Percentiles rank a stretch among this genome's conserved stretches.
Evolutionary conservation across 2,329 filamentous ascomycete genomes (phyloP).

Genomic region (Sporothrix dimorphospora): DNA sequence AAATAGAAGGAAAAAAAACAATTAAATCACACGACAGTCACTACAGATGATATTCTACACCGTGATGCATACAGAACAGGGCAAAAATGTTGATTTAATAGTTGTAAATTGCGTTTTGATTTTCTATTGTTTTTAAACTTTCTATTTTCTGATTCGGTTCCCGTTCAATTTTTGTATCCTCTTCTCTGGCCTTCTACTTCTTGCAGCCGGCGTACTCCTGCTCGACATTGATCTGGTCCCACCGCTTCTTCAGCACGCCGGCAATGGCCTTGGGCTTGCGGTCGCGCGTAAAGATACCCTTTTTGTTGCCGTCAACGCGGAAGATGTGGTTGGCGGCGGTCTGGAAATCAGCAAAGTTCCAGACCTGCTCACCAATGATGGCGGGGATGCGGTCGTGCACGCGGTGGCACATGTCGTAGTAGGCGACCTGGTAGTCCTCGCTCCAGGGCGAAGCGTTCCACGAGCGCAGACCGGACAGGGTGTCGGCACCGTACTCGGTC

Average conservation of each 20-base stretch:
- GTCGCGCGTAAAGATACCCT: slow-evolving; percentile 11
- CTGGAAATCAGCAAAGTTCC: slow-evolving; percentile 16
- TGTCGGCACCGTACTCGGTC: slow-evolving; percentile 7
- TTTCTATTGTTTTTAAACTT: too few species aligned
- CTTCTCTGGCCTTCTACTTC: too few species aligned
- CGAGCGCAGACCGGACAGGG: background rate
- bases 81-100: background rate
- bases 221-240: background rate
- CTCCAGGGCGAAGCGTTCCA: background rate
- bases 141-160: too few species aligned
- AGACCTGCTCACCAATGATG: slow-evolving; percentile 7
- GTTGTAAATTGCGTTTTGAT: background rate
- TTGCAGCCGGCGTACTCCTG: background rate
- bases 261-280: slow-evolving; percentile 16
- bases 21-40: too few species aligned
- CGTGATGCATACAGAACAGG: background rate
- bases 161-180: too few species aligned
- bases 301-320: slow-evolving; percentile 4
- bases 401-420: slow-evolving; percentile 14
- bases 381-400: slow-evolving; percentile 5
- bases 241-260: background rate
- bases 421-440: slow-evolving; percentile 11
- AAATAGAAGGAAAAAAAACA: too few species aligned
- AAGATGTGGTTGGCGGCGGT: slow-evolving; percentile 8
- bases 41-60: background rate